A percentile compares a stretch with the other conserved stretches of the same genome.
Conservation (phyloP, 2,329 filamentous ascomycete genomes). For the Nigrospora sphaerica region DNA sequence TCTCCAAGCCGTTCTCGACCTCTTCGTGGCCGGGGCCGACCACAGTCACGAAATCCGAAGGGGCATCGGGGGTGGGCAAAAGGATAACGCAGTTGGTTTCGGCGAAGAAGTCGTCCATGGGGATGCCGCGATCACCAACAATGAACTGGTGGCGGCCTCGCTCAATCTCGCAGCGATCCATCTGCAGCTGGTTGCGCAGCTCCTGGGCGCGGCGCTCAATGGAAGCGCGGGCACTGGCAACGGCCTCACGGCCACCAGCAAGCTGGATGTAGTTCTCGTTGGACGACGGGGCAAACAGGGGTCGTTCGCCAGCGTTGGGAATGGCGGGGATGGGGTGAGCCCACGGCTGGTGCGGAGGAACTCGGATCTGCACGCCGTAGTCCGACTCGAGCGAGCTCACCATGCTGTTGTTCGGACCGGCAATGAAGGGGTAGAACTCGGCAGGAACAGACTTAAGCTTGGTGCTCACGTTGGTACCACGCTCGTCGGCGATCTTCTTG, state of each 20-base stretch:
- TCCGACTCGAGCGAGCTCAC: constrained; percentile 62
- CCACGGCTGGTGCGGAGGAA: constrained; percentile 77
- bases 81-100: constrained; percentile 89
- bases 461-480: constrained; percentile 72
- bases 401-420: constrained; percentile 65
- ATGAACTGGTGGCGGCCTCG: constrained; percentile 92
- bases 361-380: constrained; percentile 71
- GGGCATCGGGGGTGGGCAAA: constrained; percentile 61
- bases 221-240: constrained; percentile 70
- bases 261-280: constrained; percentile 74
- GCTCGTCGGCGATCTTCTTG: constrained; percentile 79
- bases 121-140: constrained; percentile 73
- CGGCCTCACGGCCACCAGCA: constrained; percentile 75
- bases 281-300: constrained; percentile 64
- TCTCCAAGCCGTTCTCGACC: constrained; percentile 69
- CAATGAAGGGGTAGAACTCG: constrained; percentile 93
- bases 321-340: constrained; percentile 60
- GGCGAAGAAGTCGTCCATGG: constrained; percentile 77
- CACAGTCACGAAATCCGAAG: constrained; percentile 78
- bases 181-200: constrained; percentile 66
- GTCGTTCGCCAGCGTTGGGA: constrained; percentile 55
- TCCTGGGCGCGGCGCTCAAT: constrained; percentile 74
- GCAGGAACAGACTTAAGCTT: constrained; percentile 79
- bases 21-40: constrained; percentile 65
- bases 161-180: constrained; percentile 76